These are phyloP conservation scores for Camelina sativa DNA, from an alignment of 345 rosid species.

Conservation along the genomic window DNA sequence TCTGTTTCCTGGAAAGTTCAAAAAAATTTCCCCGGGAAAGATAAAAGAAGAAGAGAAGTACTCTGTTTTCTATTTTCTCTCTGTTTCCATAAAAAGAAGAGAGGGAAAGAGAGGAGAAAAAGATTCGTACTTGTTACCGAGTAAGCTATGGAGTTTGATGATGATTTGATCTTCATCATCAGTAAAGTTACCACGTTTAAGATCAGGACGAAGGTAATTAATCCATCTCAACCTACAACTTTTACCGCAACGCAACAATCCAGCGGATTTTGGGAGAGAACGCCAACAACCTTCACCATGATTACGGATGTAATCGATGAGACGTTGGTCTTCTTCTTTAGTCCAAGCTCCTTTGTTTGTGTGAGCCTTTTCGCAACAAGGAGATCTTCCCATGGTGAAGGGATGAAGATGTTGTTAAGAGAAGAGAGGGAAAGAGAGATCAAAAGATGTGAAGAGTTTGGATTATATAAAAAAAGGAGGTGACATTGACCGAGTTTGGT, in stretches of 20 bases:
- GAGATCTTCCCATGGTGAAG: conserved; percentile 77
- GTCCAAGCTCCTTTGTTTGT: conserved; percentile 96
- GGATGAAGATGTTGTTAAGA: not conserved
- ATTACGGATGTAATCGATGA: conserved; percentile 65
- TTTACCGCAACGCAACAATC: conserved; percentile 44
- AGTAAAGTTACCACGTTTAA: conserved; percentile 78
- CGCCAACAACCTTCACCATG: conserved; percentile 97
- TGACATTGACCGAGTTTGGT: conserved; percentile 41
- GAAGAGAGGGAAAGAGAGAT: conserved; percentile 20
- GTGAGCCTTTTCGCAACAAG: conserved; percentile 88
- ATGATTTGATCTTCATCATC: conserved; percentile 68
- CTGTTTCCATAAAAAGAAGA: not conserved
- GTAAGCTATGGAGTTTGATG: conserved; percentile 74
- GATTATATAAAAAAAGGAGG: conserved; percentile 22
- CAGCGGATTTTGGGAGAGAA: conserved; percentile 87
- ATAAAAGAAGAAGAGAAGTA: conserved; percentile 24
- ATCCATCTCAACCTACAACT: conserved; percentile 95
- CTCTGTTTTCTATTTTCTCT: not conserved
- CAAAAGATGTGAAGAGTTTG: conserved; percentile 17
- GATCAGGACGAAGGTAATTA: conserved; percentile 93
- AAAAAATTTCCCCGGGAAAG: not conserved
- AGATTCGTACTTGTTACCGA: conserved; percentile 75
- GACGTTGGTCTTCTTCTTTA: conserved; percentile 86
- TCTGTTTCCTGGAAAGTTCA: not conserved
- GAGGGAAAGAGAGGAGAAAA: not conserved